phyloP scores from a whole-genome alignment of 768 basidiomycete species.

The Cantharellus cinnabarinus region DNA sequence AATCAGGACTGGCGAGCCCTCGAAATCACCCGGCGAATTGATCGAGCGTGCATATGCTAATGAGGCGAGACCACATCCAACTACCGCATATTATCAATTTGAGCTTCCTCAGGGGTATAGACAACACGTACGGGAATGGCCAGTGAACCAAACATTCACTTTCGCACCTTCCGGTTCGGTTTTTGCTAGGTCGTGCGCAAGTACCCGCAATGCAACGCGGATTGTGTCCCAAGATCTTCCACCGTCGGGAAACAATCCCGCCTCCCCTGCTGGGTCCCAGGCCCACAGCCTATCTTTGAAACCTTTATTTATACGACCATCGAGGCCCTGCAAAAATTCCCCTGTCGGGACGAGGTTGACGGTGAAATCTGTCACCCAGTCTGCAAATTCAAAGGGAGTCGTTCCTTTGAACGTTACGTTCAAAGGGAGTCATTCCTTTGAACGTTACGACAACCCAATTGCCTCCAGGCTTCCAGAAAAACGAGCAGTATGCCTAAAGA shows the following conservation, averaged over 20 bases:
- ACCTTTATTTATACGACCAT: not conserved
- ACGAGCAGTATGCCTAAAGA: conserved; percentile 3
- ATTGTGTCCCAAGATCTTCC: not conserved
- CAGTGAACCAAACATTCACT: conserved; percentile 5
- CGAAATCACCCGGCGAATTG: not conserved
- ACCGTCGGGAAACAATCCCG: too few species aligned
- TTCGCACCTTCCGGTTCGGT: not conserved
- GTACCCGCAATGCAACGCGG: not conserved
- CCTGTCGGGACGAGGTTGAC: not conserved
- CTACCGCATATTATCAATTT: too few species aligned
- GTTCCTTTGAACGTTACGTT: conserved; percentile 3
- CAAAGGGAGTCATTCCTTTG: not conserved
- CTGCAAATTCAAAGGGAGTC: not conserved
- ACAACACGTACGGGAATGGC: not conserved
- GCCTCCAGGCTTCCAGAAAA: conserved; percentile 5
- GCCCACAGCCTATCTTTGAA: conserved; percentile 5
- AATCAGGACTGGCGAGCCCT: not conserved
- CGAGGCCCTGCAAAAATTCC: not conserved
- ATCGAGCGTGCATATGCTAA: conserved; percentile 3
- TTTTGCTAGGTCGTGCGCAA: not conserved
- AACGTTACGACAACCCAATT: conserved; percentile 10
- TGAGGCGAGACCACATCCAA: conserved; percentile 5
- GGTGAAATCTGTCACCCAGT: conserved; percentile 7
- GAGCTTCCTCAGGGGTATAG: too few species aligned
- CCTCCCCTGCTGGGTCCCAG: not conserved